phyloP scores from a whole-genome alignment of 1,284 basidiomycete genomes.

The Hemileia vastatrix region DNA sequence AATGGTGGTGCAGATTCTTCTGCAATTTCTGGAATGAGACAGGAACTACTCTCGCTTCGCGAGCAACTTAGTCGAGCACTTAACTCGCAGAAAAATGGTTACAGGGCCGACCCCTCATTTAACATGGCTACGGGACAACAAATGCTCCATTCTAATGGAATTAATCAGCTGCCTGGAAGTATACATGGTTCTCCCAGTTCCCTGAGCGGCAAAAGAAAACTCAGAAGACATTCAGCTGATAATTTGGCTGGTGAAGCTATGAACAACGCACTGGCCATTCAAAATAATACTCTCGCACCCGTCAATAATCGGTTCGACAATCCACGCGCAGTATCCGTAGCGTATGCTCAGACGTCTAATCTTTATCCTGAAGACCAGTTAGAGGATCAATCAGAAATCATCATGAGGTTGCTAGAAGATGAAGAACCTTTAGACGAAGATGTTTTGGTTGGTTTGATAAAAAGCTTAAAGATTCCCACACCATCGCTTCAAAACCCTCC shows the following conservation, averaged over 20 bases:
- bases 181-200: conserved; percentile 38
- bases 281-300: conserved; percentile 38
- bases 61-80: conserved; percentile 89
- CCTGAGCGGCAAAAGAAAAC: conserved; percentile 43
- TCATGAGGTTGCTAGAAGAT: conserved; percentile 86
- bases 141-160: conserved; percentile 45
- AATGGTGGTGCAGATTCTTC: conserved; percentile 39
- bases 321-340: conserved; percentile 85
- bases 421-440: conserved; percentile 86
- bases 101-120: conserved; percentile 55
- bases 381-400: conserved; percentile 87
- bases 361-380: conserved; percentile 54
- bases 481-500: conserved; percentile 84
- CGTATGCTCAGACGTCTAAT: conserved; percentile 61
- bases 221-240: conserved; percentile 73
- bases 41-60: conserved; percentile 77
- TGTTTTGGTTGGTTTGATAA: conserved; percentile 78
- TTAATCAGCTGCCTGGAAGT: conserved; percentile 30
- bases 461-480: conserved; percentile 83
- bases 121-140: conserved; percentile 50
- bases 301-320: conserved; percentile 69
- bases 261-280: conserved; percentile 57
- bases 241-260: conserved; percentile 61
- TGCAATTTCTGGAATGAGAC: conserved; percentile 77
- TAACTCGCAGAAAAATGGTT: conserved; percentile 64